Percentiles rank a stretch among this genome's conserved stretches.
Conservation (phyloP, 176 grass and related monocot species). For the Thinopyrum elongatum region DNA sequence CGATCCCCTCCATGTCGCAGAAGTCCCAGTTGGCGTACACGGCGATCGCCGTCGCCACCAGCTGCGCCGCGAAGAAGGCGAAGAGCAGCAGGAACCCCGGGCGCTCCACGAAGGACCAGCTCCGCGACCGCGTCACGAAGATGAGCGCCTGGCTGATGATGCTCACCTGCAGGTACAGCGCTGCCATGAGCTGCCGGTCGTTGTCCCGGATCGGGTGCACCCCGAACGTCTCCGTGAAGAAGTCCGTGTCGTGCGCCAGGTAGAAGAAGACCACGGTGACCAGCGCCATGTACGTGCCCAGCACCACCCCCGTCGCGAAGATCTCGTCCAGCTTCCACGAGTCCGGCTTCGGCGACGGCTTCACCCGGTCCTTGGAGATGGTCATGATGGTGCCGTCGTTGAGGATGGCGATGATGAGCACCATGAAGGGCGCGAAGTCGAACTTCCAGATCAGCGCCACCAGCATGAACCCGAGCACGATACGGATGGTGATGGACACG, state of each 20-base stretch:
- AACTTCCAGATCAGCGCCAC: slow-evolving; percentile 91
- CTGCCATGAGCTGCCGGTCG: slow-evolving; percentile 64
- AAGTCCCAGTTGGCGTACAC: slow-evolving; percentile 65
- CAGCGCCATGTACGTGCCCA: slow-evolving; percentile 78
- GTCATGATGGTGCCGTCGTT: slow-evolving; percentile 99
- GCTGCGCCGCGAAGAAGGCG: slow-evolving; percentile 77
- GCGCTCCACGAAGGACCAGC: slow-evolving; percentile 82
- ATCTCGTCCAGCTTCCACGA: slow-evolving; percentile 93
- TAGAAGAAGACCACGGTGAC: slow-evolving; percentile 78
- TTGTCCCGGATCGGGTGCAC: slow-evolving; percentile 52
- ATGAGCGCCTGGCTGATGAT: slow-evolving; percentile 95
- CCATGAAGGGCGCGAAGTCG: slow-evolving; percentile 95
- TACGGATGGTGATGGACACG: slow-evolving; percentile 94
- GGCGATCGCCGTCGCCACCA: slow-evolving; percentile 68
- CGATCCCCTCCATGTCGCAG: slow-evolving; percentile 65
- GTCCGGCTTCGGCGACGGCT: slow-evolving; percentile 64
- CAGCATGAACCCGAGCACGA: slow-evolving; percentile 80
- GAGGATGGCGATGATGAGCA: slow-evolving; percentile 95
- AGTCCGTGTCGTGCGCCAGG: slow-evolving; percentile 66
- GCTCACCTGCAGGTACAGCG: slow-evolving; percentile 89
- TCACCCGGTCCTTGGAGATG: slow-evolving; percentile 88
- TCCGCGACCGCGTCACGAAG: slow-evolving; percentile 86
- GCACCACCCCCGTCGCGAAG: slow-evolving; percentile 86
- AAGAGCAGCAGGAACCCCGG: slow-evolving; percentile 64
- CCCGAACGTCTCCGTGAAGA: slow-evolving; percentile 67